These are phyloP conservation scores for Curvularia sp. DNA, from an alignment of 2,329 filamentous ascomycete genomes.

Conservation along the genomic window DNA sequence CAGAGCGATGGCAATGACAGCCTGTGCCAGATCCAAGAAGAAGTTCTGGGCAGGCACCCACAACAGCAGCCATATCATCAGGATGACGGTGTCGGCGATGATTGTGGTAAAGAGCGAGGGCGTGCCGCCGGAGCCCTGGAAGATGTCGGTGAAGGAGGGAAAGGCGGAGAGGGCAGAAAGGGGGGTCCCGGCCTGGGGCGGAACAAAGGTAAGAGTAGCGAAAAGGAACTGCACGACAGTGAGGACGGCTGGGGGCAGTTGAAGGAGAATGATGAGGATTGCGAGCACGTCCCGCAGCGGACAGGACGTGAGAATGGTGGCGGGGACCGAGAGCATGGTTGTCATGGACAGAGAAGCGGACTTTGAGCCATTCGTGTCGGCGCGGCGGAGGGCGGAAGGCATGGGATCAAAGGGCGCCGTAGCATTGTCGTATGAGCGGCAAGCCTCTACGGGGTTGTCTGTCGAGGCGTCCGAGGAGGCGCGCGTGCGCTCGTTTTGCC, in stretches of 20 bases:
- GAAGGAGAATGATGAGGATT: conserved; percentile 93
- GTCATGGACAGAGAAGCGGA: conserved; percentile 71
- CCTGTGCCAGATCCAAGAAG: conserved; percentile 87
- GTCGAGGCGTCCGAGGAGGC: conserved; percentile 55
- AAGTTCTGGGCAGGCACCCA: conserved; percentile 88
- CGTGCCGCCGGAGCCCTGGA: conserved; percentile 84
- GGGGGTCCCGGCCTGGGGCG: conserved; percentile 75
- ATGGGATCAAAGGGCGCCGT: conserved; percentile 48
- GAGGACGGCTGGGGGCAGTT: conserved; percentile 85
- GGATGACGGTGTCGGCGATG: conserved; percentile 81
- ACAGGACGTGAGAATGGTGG: conserved; percentile 87
- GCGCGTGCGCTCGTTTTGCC: conserved; percentile 47
- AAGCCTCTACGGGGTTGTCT: conserved; percentile 50
- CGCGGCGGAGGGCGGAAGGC: conserved; percentile 66
- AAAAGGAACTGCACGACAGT: conserved; percentile 92
- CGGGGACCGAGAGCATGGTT: conserved; percentile 75
- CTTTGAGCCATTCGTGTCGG: conserved; percentile 65
- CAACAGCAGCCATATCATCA: conserved; percentile 85
- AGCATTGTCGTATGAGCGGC: conserved; percentile 40
- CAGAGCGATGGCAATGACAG: conserved; percentile 89
- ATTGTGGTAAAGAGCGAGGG: conserved; percentile 85
- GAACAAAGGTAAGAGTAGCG: conserved; percentile 90
- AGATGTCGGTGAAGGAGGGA: conserved; percentile 86
- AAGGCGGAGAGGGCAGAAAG: conserved; percentile 75
- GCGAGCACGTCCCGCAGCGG: conserved; percentile 94